Evolutionary conservation across 805 yeast species (phyloP).

Genomic region (Spathaspora girioi): DNA sequence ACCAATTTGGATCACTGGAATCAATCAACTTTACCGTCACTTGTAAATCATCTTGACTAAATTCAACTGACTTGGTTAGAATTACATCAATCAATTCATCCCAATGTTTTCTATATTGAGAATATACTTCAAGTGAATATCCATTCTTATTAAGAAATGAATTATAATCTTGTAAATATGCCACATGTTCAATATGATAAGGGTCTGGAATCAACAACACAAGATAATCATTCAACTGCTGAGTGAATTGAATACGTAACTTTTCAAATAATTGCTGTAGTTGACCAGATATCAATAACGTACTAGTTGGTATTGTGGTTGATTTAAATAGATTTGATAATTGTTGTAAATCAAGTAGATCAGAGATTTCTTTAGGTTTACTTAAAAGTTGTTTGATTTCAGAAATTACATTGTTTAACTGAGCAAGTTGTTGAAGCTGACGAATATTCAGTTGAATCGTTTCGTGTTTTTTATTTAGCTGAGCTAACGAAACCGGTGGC

Average conservation of each 20-base stretch:
- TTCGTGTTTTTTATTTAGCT: conserved; percentile 11
- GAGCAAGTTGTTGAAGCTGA: conserved; percentile 13
- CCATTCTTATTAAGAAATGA: conserved; percentile 8
- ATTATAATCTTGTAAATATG: conserved; percentile 8
- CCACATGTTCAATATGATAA: conserved; percentile 7
- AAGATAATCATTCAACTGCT: conserved; percentile 14
- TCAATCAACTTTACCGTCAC: neutral
- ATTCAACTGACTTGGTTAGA: neutral
- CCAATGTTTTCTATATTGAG: conserved; percentile 5
- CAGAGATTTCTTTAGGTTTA: conserved; percentile 1
- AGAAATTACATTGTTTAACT: neutral
- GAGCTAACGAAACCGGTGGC: conserved; percentile 6
- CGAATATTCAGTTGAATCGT: conserved; percentile 8
- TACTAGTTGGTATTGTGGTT: neutral
- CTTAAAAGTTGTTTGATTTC: conserved; percentile 7
- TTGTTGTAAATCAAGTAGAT: conserved; percentile 10
- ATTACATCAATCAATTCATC: conserved; percentile 3
- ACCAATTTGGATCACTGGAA: neutral
- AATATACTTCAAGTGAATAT: conserved; percentile 2
- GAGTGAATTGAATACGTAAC: conserved; percentile 3
- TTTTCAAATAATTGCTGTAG: conserved; percentile 5
- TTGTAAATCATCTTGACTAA: neutral
- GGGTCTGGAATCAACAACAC: conserved; percentile 18
- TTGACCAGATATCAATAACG: conserved; percentile 6
- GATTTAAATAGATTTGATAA: conserved; percentile 4